Base-by-base conservation (phyloP, 192 early-diverging fungal genomes). In the Coemansia sp. region DNA sequence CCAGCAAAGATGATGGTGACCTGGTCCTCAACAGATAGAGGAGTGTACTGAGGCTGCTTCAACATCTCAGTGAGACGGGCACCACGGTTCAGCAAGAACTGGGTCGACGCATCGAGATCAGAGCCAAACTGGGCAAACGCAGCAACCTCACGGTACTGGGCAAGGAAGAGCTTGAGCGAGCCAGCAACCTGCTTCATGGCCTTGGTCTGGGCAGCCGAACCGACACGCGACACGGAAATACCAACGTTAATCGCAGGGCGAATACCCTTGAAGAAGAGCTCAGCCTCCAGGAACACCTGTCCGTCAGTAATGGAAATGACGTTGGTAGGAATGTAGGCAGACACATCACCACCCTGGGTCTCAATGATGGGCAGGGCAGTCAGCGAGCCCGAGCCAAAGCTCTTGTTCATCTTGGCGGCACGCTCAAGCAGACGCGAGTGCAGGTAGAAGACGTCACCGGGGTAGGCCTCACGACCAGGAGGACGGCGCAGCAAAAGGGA, bases 261-360 rank as follows among this genome's bases (percentile, higher is more conserved):
- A 71, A 97, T 87, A 92, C 97, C 97, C 93, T 98, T 99, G 94
- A 98, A 99, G 94, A 99, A 99, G 67, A 99, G 90, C 88, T 99
- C 96, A 64, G 97, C 95, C 88, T 99, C 97, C 89, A 99, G 91
- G 93, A 99, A 99, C 73, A 99, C 98, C 87, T 99, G 97, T 44
- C 97, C 97, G 88, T 99, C 97, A 69, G 97, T 99, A 78, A 99
- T 99, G 86, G 97, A 99, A 97, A 99, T 99, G 78, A 99, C 96
- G 90, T 99, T 99, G 81, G 97, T 99, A 71, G 97, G 97, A 90
- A 99, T 99, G 90, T 99, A 99, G 38, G 97, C 97, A 76, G 97
- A 99, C 84, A 99, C 97, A 94, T 98, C 97, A 87, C 97, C 97
- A 91, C 97, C 97, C 88, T 98, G 95, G 71, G 97, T 99, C 86